A percentile compares a stretch with the other conserved stretches of the same genome.
Conservation (phyloP, 371 early-diverging fungal species). For the Quaeritorhiza haematococci region DNA sequence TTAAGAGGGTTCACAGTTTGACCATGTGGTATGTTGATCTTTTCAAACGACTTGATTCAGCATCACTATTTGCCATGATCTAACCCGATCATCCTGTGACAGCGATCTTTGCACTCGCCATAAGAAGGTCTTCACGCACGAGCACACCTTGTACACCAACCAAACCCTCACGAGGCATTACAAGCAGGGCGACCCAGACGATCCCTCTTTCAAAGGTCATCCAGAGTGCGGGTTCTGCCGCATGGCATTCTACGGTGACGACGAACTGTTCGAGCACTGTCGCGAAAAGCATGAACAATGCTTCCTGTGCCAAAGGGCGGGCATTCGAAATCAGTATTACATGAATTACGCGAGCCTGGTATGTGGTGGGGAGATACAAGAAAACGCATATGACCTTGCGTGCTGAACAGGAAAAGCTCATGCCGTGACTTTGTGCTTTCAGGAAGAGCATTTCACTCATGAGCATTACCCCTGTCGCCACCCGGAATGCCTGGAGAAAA, state of each 20-base stretch:
- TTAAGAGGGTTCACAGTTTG: constrained; percentile 64
- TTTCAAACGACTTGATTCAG: neutral
- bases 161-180: constrained; percentile 67
- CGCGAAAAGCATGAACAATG: constrained; percentile 92
- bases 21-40: constrained; percentile 65
- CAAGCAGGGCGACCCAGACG: constrained; percentile 62
- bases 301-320: constrained; percentile 71
- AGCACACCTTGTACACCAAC: constrained; percentile 74
- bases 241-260: constrained; percentile 74
- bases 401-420: too few relatives aligned
- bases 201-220: constrained; percentile 85
- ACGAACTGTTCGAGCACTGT: constrained; percentile 90
- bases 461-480: constrained; percentile 83
- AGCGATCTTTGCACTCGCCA: constrained; percentile 80
- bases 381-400: neutral
- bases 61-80: neutral
- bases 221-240: constrained; percentile 88
- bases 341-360: constrained; percentile 74
- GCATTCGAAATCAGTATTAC: constrained; percentile 80
- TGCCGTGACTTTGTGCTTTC: neutral
- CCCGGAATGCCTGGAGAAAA: constrained; percentile 80
- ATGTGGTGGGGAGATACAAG: constrained; percentile 23
- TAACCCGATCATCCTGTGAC: neutral
- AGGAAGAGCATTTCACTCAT: constrained; percentile 77
- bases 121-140: constrained; percentile 88